Base-by-base conservation (phyloP, 768 basidiomycete species). In the Amanita inopinata region DNA sequence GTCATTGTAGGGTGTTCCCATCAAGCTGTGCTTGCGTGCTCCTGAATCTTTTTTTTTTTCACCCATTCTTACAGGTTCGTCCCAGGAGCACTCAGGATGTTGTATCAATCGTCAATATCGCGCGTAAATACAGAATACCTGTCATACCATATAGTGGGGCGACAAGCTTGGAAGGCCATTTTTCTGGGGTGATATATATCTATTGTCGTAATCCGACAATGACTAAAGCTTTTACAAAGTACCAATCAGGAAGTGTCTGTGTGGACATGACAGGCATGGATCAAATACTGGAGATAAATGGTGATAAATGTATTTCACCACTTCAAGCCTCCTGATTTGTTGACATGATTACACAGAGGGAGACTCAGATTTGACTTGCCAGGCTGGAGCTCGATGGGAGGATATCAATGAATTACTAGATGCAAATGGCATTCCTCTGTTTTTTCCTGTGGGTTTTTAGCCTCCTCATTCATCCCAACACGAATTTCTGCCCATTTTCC, bases 131-230 rank as follows among this genome's bases (percentile, higher is more conserved):
- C 57, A 67, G 67, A 35, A 66, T 94, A 24, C 91, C 92, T 2
- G 70, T 94, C 19, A 77, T 77, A 11, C 77, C 89, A 2, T 92
- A 82, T 53, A 79, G 83, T 36, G 91, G 89, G 1, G 90, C 85
- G 8, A 94, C 89, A 0, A 83, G 80, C 53, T 67, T 93, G 9
- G 91, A 94, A 56, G 89, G 89, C 0, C 88, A 94, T 61, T 87
- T 82, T 48, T 75, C 76, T 36, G 84, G 83, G 20, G 85, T 86
- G 53, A 44, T 70, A 60, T 8, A 17, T 20, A 48, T 43, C 27
- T 10, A 34, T 24, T 30, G 14, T 39, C 17, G 17, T 35, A 40
- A 15, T 36, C 2, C 24, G 38, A 33, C 23, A 28, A 37, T 28
- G 24, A 34, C 34, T 37, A 33, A 44, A n/a, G 19, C 30, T 38